A percentile compares a stretch with the other conserved stretches of the same genome.
These are phyloP conservation scores for Albizia julibrissin DNA, from an alignment of 306 rosid genomes.

Conservation along the genomic window DNA sequence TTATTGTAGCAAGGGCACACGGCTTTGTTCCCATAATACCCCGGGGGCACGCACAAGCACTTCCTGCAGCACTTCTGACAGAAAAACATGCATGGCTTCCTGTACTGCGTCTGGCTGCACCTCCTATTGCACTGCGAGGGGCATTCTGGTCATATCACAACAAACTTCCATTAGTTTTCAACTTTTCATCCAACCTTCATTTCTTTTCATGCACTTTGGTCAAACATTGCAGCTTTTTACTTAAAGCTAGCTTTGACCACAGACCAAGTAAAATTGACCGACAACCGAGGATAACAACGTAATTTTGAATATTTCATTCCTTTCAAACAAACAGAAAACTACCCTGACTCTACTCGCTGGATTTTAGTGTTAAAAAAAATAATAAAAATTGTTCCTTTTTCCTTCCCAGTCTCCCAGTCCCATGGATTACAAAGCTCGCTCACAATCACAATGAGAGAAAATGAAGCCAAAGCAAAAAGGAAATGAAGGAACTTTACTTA, in stretches of 20 bases:
- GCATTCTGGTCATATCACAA: slow-evolving; percentile 66
- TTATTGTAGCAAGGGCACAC: slow-evolving; percentile 94
- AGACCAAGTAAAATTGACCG: background rate
- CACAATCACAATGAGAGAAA: background rate
- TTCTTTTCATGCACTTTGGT: background rate
- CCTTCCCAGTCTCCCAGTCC: background rate
- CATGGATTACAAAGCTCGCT: background rate
- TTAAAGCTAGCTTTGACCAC: slow-evolving; percentile 15
- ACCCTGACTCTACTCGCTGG: background rate
- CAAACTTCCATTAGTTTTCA: background rate
- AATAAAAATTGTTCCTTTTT: background rate
- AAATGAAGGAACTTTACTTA: slow-evolving; percentile 49
- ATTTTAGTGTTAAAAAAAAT: too few species aligned
- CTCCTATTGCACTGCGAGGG: slow-evolving; percentile 71
- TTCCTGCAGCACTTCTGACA: slow-evolving; percentile 85
- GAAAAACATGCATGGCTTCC: slow-evolving; percentile 86
- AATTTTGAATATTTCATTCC: background rate
- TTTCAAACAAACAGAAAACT: background rate
- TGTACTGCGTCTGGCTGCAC: slow-evolving; percentile 75
- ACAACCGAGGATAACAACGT: background rate
- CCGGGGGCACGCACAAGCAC: slow-evolving; percentile 90
- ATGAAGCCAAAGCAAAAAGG: background rate
- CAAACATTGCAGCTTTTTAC: slow-evolving; percentile 30
- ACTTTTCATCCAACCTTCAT: background rate
- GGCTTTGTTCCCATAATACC: slow-evolving; percentile 84